Base-by-base conservation (phyloP, 257 asterid species). In the Primulina eburnea region DNA sequence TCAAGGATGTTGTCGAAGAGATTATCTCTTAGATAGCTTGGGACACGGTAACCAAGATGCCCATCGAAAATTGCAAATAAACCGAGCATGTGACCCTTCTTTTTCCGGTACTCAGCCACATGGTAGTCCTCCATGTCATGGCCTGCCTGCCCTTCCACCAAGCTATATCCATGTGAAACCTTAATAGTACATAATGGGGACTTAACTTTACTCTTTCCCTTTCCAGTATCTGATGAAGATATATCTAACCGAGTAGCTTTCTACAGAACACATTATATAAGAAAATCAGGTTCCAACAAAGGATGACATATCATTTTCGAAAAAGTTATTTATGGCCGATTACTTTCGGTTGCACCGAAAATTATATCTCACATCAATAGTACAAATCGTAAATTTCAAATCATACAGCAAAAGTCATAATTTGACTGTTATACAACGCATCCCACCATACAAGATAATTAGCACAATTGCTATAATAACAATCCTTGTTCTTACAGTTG, bases 91-190 rank as follows among this genome's bases (percentile, higher is more conserved):
- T 86, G 95, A 6, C 79, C 92, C 73, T 77, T 79, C 74, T 11
- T 77, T 73, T 83, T 84, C 50, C 79, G 76, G 72, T 89, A 89
- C 69, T 89, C 95, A 0, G 95, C 96, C 20, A 89, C 90, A 65
- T 89, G 95, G 55, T 85, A 89, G 62, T 87, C 96, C 73, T 89
- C 96, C 96, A 89, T 89, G 72, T 86, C 87, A 74, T 89, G 95
- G 6, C 96, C 96, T 8, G 96, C 80, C 62, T 87, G 81, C 1
- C 96, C 96, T 80, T 87, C 84, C 53, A 89, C 92, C 81, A 89
- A 86, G 72, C 84, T 80, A 73, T 84, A 87, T 52, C 96, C 96
- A 67, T 89, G 92, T 6, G 81, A 74, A 47, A 87, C 84, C 75
- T 80, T 81, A 26, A 78, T 82, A 18, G 75, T 78, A 55, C 66